These are phyloP conservation scores for Trichoderma sp. DNA, from an alignment of 2,329 filamentous ascomycete genomes.

Conservation along the genomic window DNA sequence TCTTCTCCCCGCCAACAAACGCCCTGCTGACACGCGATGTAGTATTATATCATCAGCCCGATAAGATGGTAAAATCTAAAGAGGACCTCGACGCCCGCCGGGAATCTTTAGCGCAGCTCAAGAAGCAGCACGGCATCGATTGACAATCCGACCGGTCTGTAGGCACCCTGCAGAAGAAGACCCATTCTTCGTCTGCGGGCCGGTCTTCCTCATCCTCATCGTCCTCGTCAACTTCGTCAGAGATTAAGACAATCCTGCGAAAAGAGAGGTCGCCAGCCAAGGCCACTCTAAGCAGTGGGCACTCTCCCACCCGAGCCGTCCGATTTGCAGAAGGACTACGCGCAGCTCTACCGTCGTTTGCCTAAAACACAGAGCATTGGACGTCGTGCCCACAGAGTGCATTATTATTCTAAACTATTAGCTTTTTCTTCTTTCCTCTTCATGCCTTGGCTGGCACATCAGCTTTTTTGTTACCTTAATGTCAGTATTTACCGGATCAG, in stretches of 20 bases:
- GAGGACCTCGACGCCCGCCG: slow-evolving; percentile 92
- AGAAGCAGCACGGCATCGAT: slow-evolving; percentile 97
- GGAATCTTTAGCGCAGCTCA: slow-evolving; percentile 97
- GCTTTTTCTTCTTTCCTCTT: neutral
- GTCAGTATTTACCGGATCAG: slow-evolving; percentile 17
- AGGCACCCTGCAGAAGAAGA: slow-evolving; percentile 50
- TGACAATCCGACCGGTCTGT: slow-evolving; percentile 79
- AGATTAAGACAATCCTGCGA: slow-evolving; percentile 48
- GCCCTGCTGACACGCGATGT: neutral
- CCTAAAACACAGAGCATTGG: slow-evolving; percentile 34
- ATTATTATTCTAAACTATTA: neutral
- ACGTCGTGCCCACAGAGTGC: slow-evolving; percentile 1
- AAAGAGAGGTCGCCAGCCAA: slow-evolving; percentile 43
- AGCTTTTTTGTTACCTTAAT: slow-evolving; percentile 19
- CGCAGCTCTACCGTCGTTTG: slow-evolving; percentile 41
- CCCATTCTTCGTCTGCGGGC: slow-evolving; percentile 57
- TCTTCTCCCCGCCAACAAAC: neutral
- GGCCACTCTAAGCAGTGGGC: slow-evolving; percentile 38
- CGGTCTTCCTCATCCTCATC: slow-evolving; percentile 57
- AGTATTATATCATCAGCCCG: slow-evolving; percentile 67
- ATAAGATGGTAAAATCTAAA: slow-evolving; percentile 77
- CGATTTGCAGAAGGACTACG: slow-evolving; percentile 45
- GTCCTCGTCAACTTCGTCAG: slow-evolving; percentile 41
- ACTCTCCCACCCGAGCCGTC: slow-evolving; percentile 43
- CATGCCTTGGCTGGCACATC: slow-evolving; percentile 22